Conservation (phyloP, 345 rosid species). For the Stellera chamaejasme region DNA sequence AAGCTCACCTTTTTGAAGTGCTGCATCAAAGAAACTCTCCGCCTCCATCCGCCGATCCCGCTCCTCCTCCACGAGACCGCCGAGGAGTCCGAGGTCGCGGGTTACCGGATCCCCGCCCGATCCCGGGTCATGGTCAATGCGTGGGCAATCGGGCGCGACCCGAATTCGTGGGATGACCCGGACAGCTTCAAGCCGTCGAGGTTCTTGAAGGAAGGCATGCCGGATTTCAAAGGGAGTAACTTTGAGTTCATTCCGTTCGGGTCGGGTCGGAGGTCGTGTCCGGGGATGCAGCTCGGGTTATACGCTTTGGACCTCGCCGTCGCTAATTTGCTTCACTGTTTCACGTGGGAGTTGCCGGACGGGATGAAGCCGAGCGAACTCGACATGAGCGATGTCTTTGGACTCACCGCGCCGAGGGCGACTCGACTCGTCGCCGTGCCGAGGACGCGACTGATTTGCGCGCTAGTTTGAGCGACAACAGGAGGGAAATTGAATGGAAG, state of each 20-base stretch:
- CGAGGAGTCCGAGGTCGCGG: slow-evolving; percentile 49
- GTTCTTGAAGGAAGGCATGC: slow-evolving; percentile 49
- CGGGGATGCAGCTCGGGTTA: slow-evolving; percentile 91
- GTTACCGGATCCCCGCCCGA: slow-evolving; percentile 54
- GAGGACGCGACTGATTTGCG: slow-evolving; percentile 35
- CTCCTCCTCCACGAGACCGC: slow-evolving; percentile 86
- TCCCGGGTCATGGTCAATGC: slow-evolving; percentile 74
- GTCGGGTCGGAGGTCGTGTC: slow-evolving; percentile 86
- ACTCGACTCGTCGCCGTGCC: slow-evolving; percentile 61
- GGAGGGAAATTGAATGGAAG: not conserved
- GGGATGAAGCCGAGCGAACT: slow-evolving; percentile 82
- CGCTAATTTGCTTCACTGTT: slow-evolving; percentile 66
- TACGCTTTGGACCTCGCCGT: slow-evolving; percentile 67
- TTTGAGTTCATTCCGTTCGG: slow-evolving; percentile 91
- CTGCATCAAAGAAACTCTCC: slow-evolving; percentile 59
- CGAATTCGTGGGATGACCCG: slow-evolving; percentile 66
- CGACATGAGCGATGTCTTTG: slow-evolving; percentile 77
- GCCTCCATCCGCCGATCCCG: slow-evolving; percentile 95
- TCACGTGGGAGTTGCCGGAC: slow-evolving; percentile 77
- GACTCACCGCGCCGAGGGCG: slow-evolving; percentile 84
- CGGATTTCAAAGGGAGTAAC: slow-evolving; percentile 71
- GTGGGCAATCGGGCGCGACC: slow-evolving; percentile 72
- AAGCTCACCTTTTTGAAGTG: slow-evolving; percentile 58
- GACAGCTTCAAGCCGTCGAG: slow-evolving; percentile 62
- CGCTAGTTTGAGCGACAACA: slow-evolving; percentile 24